These are phyloP conservation scores for Hypoxylon sp. DNA, from an alignment of 2,329 filamentous ascomycete genomes.

Conservation along the genomic window DNA sequence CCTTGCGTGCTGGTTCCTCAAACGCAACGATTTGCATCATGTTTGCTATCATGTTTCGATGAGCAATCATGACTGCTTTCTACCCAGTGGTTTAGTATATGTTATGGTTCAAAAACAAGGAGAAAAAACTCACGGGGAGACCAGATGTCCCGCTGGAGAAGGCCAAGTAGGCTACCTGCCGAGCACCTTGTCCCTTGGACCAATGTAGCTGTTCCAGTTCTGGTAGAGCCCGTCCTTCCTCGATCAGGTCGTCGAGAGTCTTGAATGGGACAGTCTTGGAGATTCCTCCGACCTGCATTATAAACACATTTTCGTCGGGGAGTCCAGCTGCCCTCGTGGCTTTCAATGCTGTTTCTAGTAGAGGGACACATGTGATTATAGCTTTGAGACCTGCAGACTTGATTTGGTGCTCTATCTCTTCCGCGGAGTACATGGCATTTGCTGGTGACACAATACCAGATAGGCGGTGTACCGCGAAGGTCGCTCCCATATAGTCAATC, in stretches of 20 bases:
- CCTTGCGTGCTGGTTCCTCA: conserved; percentile 46
- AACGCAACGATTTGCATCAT: conserved; percentile 66
- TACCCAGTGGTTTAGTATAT: conserved; percentile 42
- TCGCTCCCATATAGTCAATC: conserved; percentile 73
- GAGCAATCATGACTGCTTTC: conserved; percentile 83
- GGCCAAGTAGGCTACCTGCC: conserved; percentile 74
- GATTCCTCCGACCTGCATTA: conserved; percentile 60
- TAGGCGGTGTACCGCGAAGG: conserved; percentile 73
- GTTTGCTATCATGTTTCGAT: conserved; percentile 79
- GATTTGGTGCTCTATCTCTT: conserved; percentile 73
- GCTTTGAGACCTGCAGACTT: conserved; percentile 69
- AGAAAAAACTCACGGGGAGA: conserved; percentile 62
- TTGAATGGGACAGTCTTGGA: conserved; percentile 60
- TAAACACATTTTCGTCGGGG: conserved; percentile 67
- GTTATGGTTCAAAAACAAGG: not conserved
- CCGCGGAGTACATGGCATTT: conserved; percentile 73
- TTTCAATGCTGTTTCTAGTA: conserved; percentile 68
- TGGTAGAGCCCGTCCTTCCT: conserved; percentile 61
- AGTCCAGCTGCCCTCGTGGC: conserved; percentile 69
- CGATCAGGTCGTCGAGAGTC: conserved; percentile 69
- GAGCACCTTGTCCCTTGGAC: conserved; percentile 66
- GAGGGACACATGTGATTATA: conserved; percentile 73
- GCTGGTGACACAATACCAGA: conserved; percentile 73
- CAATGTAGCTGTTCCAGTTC: conserved; percentile 61
- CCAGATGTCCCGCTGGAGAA: conserved; percentile 79